phyloP scores from a whole-genome alignment of 768 basidiomycete species.

The Lepiota venenata region DNA sequence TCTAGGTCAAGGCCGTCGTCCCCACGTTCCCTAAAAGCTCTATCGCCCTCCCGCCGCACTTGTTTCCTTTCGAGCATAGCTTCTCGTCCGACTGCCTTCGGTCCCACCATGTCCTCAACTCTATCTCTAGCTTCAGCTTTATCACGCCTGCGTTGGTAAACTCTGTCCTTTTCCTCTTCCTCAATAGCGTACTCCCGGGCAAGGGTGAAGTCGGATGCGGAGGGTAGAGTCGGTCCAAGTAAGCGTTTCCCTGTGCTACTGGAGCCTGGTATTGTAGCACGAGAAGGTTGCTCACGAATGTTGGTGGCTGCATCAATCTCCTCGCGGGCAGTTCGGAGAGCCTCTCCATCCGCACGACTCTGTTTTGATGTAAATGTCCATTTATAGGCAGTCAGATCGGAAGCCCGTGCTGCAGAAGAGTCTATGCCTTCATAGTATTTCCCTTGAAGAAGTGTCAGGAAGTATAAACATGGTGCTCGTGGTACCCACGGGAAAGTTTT shows the following conservation, averaged over 20 bases:
- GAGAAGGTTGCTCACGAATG: slow-evolving; percentile 21
- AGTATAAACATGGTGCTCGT: not conserved
- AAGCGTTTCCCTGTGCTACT: slow-evolving; percentile 25
- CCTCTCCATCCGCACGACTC: slow-evolving; percentile 53
- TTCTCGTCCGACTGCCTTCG: slow-evolving; percentile 79
- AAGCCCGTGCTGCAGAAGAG: slow-evolving; percentile 50
- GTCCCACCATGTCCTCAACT: slow-evolving; percentile 75
- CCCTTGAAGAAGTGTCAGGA: slow-evolving; percentile 7
- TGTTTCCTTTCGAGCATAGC: slow-evolving; percentile 86
- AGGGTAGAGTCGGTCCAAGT: slow-evolving; percentile 67
- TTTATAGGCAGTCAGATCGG: slow-evolving; percentile 77
- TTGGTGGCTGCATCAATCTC: slow-evolving; percentile 53
- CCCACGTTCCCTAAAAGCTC: slow-evolving; percentile 71
- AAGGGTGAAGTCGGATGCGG: slow-evolving; percentile 63
- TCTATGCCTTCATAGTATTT: slow-evolving; percentile 54
- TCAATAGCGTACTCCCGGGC: slow-evolving; percentile 64
- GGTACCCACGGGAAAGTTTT: slow-evolving; percentile 55
- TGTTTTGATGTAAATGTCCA: slow-evolving; percentile 80
- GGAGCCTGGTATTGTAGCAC: slow-evolving; percentile 19
- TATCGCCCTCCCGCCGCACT: slow-evolving; percentile 66
- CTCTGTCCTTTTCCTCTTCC: slow-evolving; percentile 45
- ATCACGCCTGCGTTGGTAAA: slow-evolving; percentile 64
- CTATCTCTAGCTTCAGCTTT: slow-evolving; percentile 62
- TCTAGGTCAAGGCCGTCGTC: slow-evolving; percentile 76
- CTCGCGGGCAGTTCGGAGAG: slow-evolving; percentile 55